Conservation (phyloP, 352 stramenopile genomes). For the Peronosclerospora sorghi region DNA sequence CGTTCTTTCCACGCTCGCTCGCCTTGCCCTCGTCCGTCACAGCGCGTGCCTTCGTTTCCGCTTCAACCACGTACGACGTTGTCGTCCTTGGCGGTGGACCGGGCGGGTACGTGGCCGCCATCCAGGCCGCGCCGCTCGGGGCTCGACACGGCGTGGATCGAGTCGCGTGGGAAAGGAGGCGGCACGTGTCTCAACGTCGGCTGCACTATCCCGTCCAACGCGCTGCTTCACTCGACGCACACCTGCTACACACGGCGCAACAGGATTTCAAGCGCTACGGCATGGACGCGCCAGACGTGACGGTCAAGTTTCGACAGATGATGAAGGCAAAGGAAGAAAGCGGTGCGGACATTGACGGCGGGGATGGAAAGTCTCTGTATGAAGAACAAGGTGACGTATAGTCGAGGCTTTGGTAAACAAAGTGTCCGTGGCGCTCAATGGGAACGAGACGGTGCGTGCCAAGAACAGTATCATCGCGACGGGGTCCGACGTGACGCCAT, state of each 20-base stretch:
- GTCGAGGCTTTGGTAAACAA: conserved; percentile 93
- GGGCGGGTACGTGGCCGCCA: conserved; percentile 97
- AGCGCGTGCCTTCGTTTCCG: conserved; percentile 38
- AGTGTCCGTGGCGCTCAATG: conserved; percentile 86
- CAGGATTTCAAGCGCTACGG: conserved; percentile 94
- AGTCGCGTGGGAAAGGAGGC: conserved; percentile 92
- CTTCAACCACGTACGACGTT: conserved; percentile 58
- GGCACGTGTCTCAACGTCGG: conserved; percentile 99
- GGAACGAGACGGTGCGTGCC: conserved; percentile 88
- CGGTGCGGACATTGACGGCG: conserved; percentile 89
- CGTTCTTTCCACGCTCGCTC: conserved; percentile 17
- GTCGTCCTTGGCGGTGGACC: conserved; percentile 92
- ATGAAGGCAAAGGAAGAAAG: conserved; percentile 94
- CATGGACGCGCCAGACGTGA: conserved; percentile 85
- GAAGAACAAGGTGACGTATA: conserved; percentile 98
- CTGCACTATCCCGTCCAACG: conserved; percentile 99
- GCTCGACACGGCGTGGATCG: conserved; percentile 96
- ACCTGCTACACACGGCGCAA: conserved; percentile 94
- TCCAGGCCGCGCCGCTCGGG: conserved; percentile 97
- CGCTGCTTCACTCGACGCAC: conserved; percentile 91
- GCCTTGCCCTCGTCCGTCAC: conserved; percentile 28
- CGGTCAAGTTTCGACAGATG: conserved; percentile 93
- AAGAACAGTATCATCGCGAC: conserved; percentile 96
- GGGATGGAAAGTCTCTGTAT: conserved; percentile 98
- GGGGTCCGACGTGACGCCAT: conserved; percentile 83